Evolutionary conservation across 2,329 filamentous ascomycete species (phyloP).

Genomic region (Colletotrichum spaethianum): DNA sequence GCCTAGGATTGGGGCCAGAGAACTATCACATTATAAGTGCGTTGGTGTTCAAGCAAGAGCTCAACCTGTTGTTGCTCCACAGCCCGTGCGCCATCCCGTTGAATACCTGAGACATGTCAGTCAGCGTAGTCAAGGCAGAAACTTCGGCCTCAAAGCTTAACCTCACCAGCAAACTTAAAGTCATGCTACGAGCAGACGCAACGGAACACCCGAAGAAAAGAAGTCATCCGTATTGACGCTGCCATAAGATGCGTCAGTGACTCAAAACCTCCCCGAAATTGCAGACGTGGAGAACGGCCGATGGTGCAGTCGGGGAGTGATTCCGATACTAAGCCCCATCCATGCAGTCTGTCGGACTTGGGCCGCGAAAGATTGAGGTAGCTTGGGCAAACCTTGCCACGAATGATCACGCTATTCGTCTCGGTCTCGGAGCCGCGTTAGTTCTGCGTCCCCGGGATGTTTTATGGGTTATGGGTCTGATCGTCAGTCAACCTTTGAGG

Average conservation of each 20-base stretch:
- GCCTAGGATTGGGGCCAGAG: neutral
- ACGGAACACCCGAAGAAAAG: neutral
- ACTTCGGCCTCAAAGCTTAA: neutral
- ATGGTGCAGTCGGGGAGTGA: constrained; percentile 6
- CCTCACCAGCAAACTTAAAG: neutral
- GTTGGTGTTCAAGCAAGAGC: neutral
- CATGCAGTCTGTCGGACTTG: neutral
- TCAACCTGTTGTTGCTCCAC: neutral
- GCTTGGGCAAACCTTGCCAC: constrained; percentile 10
- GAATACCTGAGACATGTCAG: neutral
- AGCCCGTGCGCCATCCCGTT: neutral
- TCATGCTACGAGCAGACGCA: neutral
- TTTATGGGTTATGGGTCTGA: neutral
- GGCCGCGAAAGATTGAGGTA: neutral
- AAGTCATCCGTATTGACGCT: neutral
- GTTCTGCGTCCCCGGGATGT: neutral
- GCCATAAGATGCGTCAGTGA: neutral
- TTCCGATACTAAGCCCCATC: neutral
- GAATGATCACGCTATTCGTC: neutral
- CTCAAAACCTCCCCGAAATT: neutral
- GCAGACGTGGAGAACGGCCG: constrained; percentile 10
- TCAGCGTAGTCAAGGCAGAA: neutral
- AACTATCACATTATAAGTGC: neutral
- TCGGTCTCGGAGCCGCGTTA: neutral
- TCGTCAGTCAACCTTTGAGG: neutral